Conservation (phyloP, 345 rosid genomes). For the Camelina sativa region DNA sequence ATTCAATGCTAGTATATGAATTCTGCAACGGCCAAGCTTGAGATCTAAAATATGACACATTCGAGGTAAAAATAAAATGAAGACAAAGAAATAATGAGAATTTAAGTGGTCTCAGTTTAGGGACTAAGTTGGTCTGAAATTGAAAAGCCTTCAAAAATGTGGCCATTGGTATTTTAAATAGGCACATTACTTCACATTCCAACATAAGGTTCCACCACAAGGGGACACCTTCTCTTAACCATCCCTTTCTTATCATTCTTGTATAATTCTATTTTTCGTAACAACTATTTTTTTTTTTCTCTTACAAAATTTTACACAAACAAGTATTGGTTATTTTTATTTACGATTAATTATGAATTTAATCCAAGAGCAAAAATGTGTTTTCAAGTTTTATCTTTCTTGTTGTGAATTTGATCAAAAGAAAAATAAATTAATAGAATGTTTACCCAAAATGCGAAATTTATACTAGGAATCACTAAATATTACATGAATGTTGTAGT, state of each 20-base stretch:
- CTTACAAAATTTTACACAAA: neutral
- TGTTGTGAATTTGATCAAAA: no score
- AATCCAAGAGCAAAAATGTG: neutral
- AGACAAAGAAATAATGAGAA: conserved; percentile 22
- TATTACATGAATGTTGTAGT: neutral
- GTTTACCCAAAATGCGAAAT: neutral
- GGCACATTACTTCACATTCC: conserved; percentile 42
- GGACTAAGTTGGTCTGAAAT: conserved; percentile 34
- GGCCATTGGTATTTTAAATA: conserved; percentile 38
- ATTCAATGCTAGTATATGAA: conserved; percentile 6
- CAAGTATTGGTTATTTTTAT: neutral
- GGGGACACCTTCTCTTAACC: conserved; percentile 36
- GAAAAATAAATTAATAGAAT: neutral
- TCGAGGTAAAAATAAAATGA: conserved; percentile 29
- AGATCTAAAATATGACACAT: conserved; percentile 33
- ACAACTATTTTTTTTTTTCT: neutral
- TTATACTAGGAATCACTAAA: neutral
- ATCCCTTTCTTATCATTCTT: conserved; percentile 43
- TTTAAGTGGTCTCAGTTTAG: conserved; percentile 28
- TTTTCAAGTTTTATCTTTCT: neutral
- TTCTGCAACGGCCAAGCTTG: conserved; percentile 33
- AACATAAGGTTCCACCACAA: conserved; percentile 40
- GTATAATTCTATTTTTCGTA: conserved; percentile 3
- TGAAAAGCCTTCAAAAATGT: conserved; percentile 41
- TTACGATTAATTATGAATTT: neutral